Percentiles rank a stretch among this genome's conserved stretches.
Conservation (phyloP, 306 rosid genomes). For the Cucumis cinereus region DNA sequence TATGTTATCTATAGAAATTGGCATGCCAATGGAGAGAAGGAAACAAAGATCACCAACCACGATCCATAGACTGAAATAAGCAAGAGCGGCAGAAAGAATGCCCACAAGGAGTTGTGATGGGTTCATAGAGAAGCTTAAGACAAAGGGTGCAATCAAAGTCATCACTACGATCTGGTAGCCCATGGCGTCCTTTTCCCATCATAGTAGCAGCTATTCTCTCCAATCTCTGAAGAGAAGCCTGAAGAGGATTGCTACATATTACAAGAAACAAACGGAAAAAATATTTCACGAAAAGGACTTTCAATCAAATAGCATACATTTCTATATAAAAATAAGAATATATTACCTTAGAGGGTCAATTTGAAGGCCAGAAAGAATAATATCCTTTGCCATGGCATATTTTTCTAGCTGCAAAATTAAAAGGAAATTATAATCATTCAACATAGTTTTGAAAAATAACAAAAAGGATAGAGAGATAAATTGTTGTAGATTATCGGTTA, state of each 20-base stretch:
- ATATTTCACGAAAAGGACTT: constrained; percentile 12
- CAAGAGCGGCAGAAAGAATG: constrained; percentile 95
- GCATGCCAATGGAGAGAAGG: constrained; percentile 11
- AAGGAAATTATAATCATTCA: not conserved
- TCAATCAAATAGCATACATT: not conserved
- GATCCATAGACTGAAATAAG: constrained; percentile 87
- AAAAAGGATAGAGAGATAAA: not conserved
- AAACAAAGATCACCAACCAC: constrained; percentile 40
- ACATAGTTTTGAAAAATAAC: not conserved
- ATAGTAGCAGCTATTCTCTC: constrained; percentile 33
- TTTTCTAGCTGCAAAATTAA: constrained; percentile 69
- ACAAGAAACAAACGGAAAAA: constrained; percentile 25
- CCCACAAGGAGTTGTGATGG: constrained; percentile 96
- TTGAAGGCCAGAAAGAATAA: constrained; percentile 84
- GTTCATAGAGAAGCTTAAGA: constrained; percentile 73
- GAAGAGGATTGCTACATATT: constrained; percentile 57
- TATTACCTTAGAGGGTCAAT: constrained; percentile 70
- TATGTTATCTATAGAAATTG: not conserved
- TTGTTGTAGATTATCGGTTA: not conserved
- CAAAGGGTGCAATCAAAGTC: constrained; percentile 92
- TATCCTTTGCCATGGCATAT: constrained; percentile 71
- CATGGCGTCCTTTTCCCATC: constrained; percentile 28
- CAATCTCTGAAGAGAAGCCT: constrained; percentile 49
- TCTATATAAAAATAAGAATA: constrained; percentile 3
- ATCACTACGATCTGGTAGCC: constrained; percentile 56